Conservation (phyloP, 225 moss, liverwort and hornwort species). For the Antitrichia curtipendula region DNA sequence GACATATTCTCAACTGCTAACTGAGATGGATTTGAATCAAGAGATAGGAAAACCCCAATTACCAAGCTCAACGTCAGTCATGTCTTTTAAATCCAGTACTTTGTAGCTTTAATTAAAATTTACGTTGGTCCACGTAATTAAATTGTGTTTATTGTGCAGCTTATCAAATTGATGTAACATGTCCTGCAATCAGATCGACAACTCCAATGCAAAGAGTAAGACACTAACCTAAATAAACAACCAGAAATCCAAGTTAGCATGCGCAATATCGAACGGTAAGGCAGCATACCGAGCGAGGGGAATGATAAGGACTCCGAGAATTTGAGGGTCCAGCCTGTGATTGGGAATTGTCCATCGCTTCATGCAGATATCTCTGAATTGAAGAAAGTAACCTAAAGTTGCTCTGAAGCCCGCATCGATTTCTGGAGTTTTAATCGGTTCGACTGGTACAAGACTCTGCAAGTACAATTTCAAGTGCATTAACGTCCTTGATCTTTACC, state of each 20-base stretch:
- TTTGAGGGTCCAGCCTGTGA: constrained; percentile 15
- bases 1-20: not conserved
- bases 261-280: not conserved
- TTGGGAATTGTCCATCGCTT: constrained; percentile 21
- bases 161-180: not conserved
- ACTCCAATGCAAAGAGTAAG: not conserved
- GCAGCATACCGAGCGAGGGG: constrained; percentile 18
- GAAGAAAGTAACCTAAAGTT: not conserved
- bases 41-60: not conserved
- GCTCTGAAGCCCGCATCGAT: not conserved
- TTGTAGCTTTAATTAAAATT: not conserved
- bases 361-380: not conserved
- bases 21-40: not conserved
- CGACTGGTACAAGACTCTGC: not conserved
- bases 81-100: not conserved
- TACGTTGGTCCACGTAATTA: not conserved
- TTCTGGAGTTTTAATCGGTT: not conserved
- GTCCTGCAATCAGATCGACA: not conserved
- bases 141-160: not conserved
- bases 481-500: not conserved
- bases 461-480: not conserved
- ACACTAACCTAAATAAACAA: not conserved
- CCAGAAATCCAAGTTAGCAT: not conserved
- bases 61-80: not conserved
- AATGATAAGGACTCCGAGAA: constrained; percentile 19